A percentile compares a stretch with the other conserved stretches of the same genome.
phyloP scores from a whole-genome alignment of 2,329 filamentous ascomycete genomes.

The Venturia effusa region DNA sequence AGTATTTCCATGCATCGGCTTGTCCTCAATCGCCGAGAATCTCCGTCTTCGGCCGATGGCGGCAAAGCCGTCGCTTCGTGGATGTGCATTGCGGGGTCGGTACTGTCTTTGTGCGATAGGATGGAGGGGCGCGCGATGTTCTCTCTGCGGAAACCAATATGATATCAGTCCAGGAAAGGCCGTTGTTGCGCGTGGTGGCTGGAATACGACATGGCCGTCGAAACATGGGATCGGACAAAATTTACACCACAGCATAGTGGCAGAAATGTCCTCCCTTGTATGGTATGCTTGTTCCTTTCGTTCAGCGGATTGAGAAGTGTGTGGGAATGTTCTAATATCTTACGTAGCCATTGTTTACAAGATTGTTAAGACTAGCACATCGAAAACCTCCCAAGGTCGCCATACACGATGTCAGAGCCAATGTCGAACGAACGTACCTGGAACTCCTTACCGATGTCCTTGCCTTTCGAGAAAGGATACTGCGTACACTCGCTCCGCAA shows the following conservation, averaged over 20 bases:
- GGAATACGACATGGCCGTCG: background rate
- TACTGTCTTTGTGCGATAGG: background rate
- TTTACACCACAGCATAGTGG: conserved; percentile 6
- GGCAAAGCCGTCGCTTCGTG: background rate
- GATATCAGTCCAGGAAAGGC: conserved; percentile 4
- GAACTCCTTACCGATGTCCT: conserved; percentile 36
- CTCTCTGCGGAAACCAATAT: background rate
- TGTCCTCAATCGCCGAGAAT: background rate
- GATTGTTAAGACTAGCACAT: conserved; percentile 30
- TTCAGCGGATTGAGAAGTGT: background rate
- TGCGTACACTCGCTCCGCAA: conserved; percentile 19
- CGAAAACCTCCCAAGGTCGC: conserved; percentile 24
- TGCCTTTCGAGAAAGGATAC: conserved; percentile 28
- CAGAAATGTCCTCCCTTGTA: conserved; percentile 9
- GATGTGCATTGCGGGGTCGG: background rate
- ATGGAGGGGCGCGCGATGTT: background rate
- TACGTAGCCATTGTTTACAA: conserved; percentile 28
- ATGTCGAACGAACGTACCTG: conserved; percentile 27
- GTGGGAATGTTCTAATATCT: conserved; percentile 11
- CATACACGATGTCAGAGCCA: conserved; percentile 29
- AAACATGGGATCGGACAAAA: conserved; percentile 7
- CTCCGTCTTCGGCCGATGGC: background rate
- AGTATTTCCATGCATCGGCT: background rate
- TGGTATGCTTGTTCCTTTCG: background rate
- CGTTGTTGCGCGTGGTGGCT: background rate